These are phyloP conservation scores for Penicillium verhagenii DNA, from an alignment of 495 filamentous ascomycete species.

Conservation along the genomic window DNA sequence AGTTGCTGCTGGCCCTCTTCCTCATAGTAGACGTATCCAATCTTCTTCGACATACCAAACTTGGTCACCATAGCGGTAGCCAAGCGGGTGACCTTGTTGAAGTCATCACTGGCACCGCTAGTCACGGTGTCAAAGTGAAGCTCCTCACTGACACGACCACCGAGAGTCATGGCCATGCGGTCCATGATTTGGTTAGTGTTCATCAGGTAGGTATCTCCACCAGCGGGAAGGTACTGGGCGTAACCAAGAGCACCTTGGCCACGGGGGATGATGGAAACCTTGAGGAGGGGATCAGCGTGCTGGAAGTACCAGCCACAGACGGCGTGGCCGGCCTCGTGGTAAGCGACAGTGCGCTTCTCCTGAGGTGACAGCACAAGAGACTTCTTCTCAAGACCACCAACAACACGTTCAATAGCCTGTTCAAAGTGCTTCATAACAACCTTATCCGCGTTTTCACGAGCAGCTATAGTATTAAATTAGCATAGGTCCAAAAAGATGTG, in stretches of 20 bases:
- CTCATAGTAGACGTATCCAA: constrained; percentile 88
- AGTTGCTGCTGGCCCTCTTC: constrained; percentile 74
- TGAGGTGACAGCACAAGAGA: constrained; percentile 87
- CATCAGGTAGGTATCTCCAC: constrained; percentile 87
- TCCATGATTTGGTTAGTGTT: constrained; percentile 96
- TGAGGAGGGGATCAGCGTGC: constrained; percentile 93
- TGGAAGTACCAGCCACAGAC: constrained; percentile 98
- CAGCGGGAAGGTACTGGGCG: constrained; percentile 89
- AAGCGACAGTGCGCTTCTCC: constrained; percentile 93
- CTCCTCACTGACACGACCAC: constrained; percentile 91
- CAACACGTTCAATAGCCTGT: constrained; percentile 93
- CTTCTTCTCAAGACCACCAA: constrained; percentile 95
- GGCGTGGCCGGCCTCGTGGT: constrained; percentile 97
- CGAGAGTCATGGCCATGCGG: constrained; percentile 99
- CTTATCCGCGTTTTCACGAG: constrained; percentile 69
- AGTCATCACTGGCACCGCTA: constrained; percentile 90
- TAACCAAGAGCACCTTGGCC: constrained; percentile 92
- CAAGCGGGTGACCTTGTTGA: constrained; percentile 97
- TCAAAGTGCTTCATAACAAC: constrained; percentile 92
- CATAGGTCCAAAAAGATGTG: constrained; percentile 10
- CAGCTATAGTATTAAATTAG: constrained; percentile 59
- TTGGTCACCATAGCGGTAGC: constrained; percentile 96
- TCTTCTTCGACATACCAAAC: constrained; percentile 94
- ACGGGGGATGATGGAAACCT: constrained; percentile 97
- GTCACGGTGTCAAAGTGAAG: constrained; percentile 95